A percentile compares a stretch with the other conserved stretches of the same genome.
Conservation (phyloP, 495 filamentous ascomycete species). For the Neurospora cerealis region DNA sequence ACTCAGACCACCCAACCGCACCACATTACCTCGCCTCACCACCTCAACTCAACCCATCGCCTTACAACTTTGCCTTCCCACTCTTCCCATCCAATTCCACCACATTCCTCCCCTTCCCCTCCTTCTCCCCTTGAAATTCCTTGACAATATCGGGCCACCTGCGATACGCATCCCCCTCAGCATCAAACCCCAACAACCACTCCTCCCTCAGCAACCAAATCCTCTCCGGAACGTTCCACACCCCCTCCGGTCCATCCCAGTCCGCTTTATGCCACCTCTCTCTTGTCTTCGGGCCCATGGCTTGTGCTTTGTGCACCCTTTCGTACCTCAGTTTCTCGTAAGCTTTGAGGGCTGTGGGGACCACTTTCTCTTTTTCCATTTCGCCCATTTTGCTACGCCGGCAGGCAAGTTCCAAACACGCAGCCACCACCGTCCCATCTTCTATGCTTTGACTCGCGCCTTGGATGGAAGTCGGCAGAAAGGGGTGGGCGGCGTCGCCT, state of each 20-base stretch:
- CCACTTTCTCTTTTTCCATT: neutral
- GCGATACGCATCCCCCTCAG: slow-evolving; percentile 46
- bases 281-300: slow-evolving; percentile 46
- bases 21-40: too few species aligned
- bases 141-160: slow-evolving; percentile 8
- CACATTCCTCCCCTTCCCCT: neutral
- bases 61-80: neutral
- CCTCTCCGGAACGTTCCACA: slow-evolving; percentile 47
- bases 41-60: too few species aligned
- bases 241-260: slow-evolving; percentile 31
- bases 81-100: neutral
- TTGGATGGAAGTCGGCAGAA: slow-evolving; percentile 61
- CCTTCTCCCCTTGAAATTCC: neutral
- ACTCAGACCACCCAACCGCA: too few species aligned
- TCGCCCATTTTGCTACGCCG: slow-evolving; percentile 6
- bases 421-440: slow-evolving; percentile 57
- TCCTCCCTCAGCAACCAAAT: slow-evolving; percentile 45
- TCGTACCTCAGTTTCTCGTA: slow-evolving; percentile 45
- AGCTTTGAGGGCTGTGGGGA: slow-evolving; percentile 34
- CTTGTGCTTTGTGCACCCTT: slow-evolving; percentile 45
- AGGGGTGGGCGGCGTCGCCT: slow-evolving; percentile 65
- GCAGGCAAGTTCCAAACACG: slow-evolving; percentile 42
- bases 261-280: slow-evolving; percentile 55
- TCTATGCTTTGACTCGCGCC: slow-evolving; percentile 65
- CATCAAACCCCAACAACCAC: slow-evolving; percentile 54